Base-by-base conservation (phyloP, 2,329 filamentous ascomycete genomes). In the Aureobasidium vineae region DNA sequence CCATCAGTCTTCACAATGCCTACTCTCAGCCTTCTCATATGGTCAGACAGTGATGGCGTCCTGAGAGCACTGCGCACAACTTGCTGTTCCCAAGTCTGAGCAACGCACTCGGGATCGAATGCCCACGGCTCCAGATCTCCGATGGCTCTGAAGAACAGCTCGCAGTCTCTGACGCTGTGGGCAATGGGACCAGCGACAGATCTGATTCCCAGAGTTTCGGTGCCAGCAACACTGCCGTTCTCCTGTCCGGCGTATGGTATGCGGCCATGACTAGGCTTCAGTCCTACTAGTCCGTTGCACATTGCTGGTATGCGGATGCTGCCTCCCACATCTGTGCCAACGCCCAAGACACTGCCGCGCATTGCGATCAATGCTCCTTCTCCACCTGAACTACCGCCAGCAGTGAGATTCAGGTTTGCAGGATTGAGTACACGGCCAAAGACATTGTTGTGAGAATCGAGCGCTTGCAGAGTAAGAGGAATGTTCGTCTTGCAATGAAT, bases 321-420 rank as follows among this genome's bases (percentile, higher is more conserved):
- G 10, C 83, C 82, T n/a, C 83, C 83, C 8, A 85, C 80, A 70
- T 85, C 83, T 3, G 83, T 85, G 2, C 83, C 83, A 1, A 85
- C 79, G 3, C 83, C 83, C 0, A 85, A 70, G 0, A 82, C 69
- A 11, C 79, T 81, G 0, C 83, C 83, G 23, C 79, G 73, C 70
- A 82, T 78, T 0, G 79, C 81, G 2, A 85, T 60, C 3, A 85
- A 73, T 2, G 83, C 82, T 23, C 80, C 82, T 73, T 85, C 83
- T 21, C 83, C 83, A 11, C 83, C 83, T 3, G 79, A 81, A 67
- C 79, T 82, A 10, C 83, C 83, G 3, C 83, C 83, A 2, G 82
- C 80, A 5, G 83, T 84, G 21, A 84, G 74, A 2, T 74, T 71
- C 10, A 72, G 74, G 66, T 84, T 83, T 63, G 79, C 73, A 0